These are phyloP conservation scores for Phaeotremella fagi DNA, from an alignment of 768 basidiomycete species.

Conservation along the genomic window DNA sequence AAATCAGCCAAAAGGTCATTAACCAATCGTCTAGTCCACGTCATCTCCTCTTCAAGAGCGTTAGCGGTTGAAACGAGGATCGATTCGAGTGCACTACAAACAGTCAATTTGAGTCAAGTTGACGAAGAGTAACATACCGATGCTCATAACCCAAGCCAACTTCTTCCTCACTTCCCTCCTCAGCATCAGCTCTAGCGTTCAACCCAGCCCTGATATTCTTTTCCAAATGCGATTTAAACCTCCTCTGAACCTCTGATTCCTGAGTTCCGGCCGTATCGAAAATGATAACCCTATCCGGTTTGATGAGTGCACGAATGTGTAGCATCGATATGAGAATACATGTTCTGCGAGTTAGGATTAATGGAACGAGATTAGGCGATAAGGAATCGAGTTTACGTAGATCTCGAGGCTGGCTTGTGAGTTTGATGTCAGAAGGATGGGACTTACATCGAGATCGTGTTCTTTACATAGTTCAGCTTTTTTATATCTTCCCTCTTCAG, in stretches of 20 bases:
- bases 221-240: constrained; percentile 42
- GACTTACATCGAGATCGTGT: constrained; percentile 80
- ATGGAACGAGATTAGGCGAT: constrained; percentile 88
- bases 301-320: constrained; percentile 90
- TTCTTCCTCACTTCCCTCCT: constrained; percentile 23
- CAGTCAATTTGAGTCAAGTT: not conserved
- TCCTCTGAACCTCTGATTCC: constrained; percentile 32
- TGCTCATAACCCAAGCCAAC: constrained; percentile 41
- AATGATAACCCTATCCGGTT: constrained; percentile 82
- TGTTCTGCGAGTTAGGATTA: constrained; percentile 81
- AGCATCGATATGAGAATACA: constrained; percentile 90
- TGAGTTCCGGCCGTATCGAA: constrained; percentile 84
- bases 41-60: constrained; percentile 93
- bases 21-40: constrained; percentile 81
- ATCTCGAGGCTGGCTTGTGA: constrained; percentile 69
- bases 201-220: constrained; percentile 37
- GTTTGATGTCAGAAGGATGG: constrained; percentile 17
- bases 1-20: constrained; percentile 85
- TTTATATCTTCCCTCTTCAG: constrained; percentile 58
- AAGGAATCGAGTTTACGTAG: constrained; percentile 93
- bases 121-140: constrained; percentile 24
- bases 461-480: constrained; percentile 82
- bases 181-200: constrained; percentile 2
- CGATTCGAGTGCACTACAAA: constrained; percentile 80
- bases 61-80: constrained; percentile 84